Evolutionary conservation across 306 rosid genomes (phyloP).

Genomic region (Lotus japonicus): DNA sequence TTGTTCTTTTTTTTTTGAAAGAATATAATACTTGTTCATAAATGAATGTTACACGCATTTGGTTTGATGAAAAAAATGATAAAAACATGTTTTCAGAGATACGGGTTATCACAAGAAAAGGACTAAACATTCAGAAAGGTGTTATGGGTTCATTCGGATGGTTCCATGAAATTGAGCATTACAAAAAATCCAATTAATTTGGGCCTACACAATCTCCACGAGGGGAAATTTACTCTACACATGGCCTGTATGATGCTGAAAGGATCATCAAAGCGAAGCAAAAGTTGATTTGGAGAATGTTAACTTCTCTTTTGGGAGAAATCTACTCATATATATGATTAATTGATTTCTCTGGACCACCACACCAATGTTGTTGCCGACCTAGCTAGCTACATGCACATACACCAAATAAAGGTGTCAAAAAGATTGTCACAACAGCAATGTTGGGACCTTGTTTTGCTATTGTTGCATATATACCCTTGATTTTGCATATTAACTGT

Average conservation of each 20-base stretch:
- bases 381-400: background rate
- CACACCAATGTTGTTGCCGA: background rate
- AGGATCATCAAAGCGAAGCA: background rate
- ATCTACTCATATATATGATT: background rate
- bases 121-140: background rate
- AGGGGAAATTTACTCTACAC: background rate
- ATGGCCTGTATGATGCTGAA: background rate
- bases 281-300: background rate
- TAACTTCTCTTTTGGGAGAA: background rate
- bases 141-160: background rate
- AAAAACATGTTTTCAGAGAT: too few relatives aligned
- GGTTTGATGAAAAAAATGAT: too few relatives aligned
- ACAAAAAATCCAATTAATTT: background rate
- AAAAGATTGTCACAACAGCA: too few relatives aligned
- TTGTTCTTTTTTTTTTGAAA: too few relatives aligned
- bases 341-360: conserved; percentile 10
- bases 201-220: conserved; percentile 27
- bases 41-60: too few relatives aligned
- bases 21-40: too few relatives aligned
- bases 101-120: background rate
- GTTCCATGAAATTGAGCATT: background rate
- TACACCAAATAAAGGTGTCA: background rate
- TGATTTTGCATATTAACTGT: background rate
- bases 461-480: background rate
- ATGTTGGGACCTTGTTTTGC: background rate